Percentiles rank a stretch among this genome's conserved stretches.
Evolutionary conservation across 768 basidiomycete genomes (phyloP).

Genomic region (Ephemerocybe angulata): DNA sequence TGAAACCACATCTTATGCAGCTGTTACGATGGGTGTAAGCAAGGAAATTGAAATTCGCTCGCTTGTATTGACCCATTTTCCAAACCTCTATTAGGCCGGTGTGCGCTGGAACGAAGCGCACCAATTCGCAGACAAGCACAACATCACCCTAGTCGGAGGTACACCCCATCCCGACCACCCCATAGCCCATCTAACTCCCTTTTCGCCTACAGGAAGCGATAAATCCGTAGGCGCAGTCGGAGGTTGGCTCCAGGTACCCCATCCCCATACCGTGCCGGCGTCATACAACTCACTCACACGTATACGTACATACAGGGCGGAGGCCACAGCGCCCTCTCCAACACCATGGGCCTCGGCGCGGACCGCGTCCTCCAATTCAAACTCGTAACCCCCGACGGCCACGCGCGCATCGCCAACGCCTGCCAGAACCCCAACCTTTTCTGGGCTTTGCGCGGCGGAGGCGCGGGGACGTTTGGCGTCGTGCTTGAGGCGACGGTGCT

Average conservation of each 20-base stretch:
- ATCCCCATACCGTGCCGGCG: too few relatives aligned
- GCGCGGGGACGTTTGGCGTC: conserved; percentile 41
- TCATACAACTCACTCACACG: too few relatives aligned
- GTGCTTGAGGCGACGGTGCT: conserved; percentile 35
- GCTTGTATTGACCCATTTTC: too few relatives aligned
- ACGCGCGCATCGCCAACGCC: conserved; percentile 36
- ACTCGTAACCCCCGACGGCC: conserved; percentile 42
- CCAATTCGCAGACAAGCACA: conserved; percentile 39
- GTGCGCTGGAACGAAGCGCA: conserved; percentile 43
- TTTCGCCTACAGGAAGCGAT: conserved; percentile 23
- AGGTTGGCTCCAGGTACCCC: conserved; percentile 36
- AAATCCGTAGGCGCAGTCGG: conserved; percentile 39
- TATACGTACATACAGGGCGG: conserved; percentile 32
- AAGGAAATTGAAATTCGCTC: too few relatives aligned
- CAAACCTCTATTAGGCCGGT: too few relatives aligned
- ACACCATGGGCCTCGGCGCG: conserved; percentile 43
- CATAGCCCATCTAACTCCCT: background rate
- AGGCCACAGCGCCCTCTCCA: conserved; percentile 41
- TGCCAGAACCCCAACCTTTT: conserved; percentile 43
- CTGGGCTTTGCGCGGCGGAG: conserved; percentile 21
- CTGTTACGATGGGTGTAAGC: conserved; percentile 38
- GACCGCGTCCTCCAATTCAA: conserved; percentile 36
- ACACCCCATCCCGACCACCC: background rate
- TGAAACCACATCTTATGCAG: conserved; percentile 14
- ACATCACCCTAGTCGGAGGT: conserved; percentile 45